phyloP scores from a whole-genome alignment of 2,329 filamentous ascomycete genomes.

The Periglandula ipomoeae region DNA sequence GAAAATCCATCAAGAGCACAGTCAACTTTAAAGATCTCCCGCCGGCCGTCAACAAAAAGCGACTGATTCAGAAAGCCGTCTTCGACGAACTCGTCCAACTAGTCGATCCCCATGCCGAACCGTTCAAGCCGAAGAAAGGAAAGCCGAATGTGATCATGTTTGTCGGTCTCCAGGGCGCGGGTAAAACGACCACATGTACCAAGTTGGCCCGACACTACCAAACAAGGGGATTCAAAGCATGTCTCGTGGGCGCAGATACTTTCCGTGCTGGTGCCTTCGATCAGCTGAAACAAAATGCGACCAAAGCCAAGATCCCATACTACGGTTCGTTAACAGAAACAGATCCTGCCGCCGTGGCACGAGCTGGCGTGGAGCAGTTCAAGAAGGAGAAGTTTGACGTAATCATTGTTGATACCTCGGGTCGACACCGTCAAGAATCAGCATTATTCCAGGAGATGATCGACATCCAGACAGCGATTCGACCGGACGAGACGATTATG shows the following conservation, averaged over 20 bases:
- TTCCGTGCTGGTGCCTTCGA: constrained; percentile 98
- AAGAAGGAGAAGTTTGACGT: constrained; percentile 98
- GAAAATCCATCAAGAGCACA: constrained; percentile 80
- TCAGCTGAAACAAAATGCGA: constrained; percentile 97
- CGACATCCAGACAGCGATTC: constrained; percentile 85
- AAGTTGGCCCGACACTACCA: constrained; percentile 95
- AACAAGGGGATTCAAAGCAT: constrained; percentile 83
- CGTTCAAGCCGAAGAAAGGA: constrained; percentile 95
- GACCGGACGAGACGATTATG: constrained; percentile 95
- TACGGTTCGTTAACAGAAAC: constrained; percentile 95
- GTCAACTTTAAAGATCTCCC: constrained; percentile 95
- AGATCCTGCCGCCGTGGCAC: constrained; percentile 84
- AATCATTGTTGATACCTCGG: constrained; percentile 96
- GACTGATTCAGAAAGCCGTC: constrained; percentile 93
- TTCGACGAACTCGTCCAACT: constrained; percentile 95
- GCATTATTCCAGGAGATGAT: constrained; percentile 97
- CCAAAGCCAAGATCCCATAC: constrained; percentile 98
- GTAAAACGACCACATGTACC: constrained; percentile 97
- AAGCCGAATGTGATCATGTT: constrained; percentile 99
- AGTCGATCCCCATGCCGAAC: constrained; percentile 89
- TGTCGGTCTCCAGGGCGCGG: constrained; percentile 92
- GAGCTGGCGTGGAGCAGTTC: constrained; percentile 97
- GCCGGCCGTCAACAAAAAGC: constrained; percentile 93
- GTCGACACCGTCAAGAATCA: constrained; percentile 87
- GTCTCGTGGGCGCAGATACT: constrained; percentile 93